Evolutionary conservation across 345 rosid species (phyloP), one percentile per base, ranked within the genome.

Genomic region (Citrus sp.): DNA sequence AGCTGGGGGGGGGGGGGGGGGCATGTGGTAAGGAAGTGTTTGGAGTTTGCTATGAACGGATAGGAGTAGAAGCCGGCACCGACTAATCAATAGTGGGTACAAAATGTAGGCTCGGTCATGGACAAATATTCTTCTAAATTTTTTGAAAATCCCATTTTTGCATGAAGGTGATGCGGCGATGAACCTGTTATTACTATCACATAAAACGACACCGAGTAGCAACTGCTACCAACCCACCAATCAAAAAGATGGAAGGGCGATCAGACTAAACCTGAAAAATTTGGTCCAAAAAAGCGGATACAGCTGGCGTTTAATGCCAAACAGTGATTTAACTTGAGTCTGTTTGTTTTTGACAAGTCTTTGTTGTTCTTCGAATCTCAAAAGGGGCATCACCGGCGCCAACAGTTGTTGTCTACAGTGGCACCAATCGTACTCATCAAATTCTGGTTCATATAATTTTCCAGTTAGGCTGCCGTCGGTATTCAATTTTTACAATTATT

Each of bases 41-140:
- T 19, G 18, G 76, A 4, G 2, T 21, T 46, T 63, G 58, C 9
- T 46, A 49, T 8, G 62, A 32, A 22, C 55, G 25, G 64, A 32
- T 35, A 32, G 8, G 13, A 21, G 21, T 9, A 27, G 19, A 18
- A 67, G 79, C 73, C 79, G 73, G 79, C 79, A 76, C 73, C 73
- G 79, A 76, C 73, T 35, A 16, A 9, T 3, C 5, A 24, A 42
- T 42, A 3, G 51, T 42, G 7, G 37, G 22, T 5, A 4, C 35
- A 14, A 76, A 51, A 3, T 76, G 70, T 22, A 1, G 70, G 34
- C 32, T 25, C 8, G 76, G 64, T 34, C 4, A 19, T 46, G 25
- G 46, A 40, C 49, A 30, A 22, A 22, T 42, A 9, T 24, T 40
- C 38, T 21, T 21, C 6, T 32, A 22, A 25, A 30, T 32, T 49